Base-by-base conservation (phyloP, 2,329 filamentous ascomycete species). In the Cordyceps pruinosa region DNA sequence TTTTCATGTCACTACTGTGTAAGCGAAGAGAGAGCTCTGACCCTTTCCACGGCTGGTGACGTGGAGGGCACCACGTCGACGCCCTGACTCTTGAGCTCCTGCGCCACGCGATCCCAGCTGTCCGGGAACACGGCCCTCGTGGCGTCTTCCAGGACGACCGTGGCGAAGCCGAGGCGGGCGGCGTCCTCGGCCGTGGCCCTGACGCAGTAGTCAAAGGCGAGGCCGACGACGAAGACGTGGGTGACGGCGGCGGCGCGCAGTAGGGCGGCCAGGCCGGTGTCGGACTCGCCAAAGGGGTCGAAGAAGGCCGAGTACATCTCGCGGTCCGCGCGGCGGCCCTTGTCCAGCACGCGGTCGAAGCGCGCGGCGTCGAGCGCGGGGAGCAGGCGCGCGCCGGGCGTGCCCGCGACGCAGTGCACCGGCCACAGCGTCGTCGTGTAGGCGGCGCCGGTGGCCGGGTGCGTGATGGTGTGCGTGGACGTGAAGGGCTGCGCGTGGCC, bases 271-370 rank as follows among this genome's bases (percentile, higher is more conserved):
- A 97, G 75, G 15, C 85, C 85, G 65, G 82, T 86, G 65, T 86
- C 83, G 26, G 75, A 75, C 15, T 87, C 75, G 32, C 73, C 73
- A 65, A 97, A 93, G 0, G 89, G 88, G 67, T 92, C 89, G 60
- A 87, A 86, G 66, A 99, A 97, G 0, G 87, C 91, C 60, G 88
- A 93, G 73, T 97, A 97, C 88, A 97, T 96, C 72, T 99, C 94
- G 2, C 96, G 82, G 45, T 81, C 76, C 45, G 77, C 69, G 67
- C 90, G 80, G 67, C 78, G 81, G 12, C 94, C 94, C 75, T 99
- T 99, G 63, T 88, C 81, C 15, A 97, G 73, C 28, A 90, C 75
- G 35, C 72, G 64, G 63, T 93, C 80, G n/a, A 96, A 63, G 17
- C 76, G 77, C 8, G 67, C 65, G 15, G 68, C 59, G 50, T 90